Base-by-base conservation (phyloP, 2,329 filamentous ascomycete species). In the Fusarium avenaceum region DNA sequence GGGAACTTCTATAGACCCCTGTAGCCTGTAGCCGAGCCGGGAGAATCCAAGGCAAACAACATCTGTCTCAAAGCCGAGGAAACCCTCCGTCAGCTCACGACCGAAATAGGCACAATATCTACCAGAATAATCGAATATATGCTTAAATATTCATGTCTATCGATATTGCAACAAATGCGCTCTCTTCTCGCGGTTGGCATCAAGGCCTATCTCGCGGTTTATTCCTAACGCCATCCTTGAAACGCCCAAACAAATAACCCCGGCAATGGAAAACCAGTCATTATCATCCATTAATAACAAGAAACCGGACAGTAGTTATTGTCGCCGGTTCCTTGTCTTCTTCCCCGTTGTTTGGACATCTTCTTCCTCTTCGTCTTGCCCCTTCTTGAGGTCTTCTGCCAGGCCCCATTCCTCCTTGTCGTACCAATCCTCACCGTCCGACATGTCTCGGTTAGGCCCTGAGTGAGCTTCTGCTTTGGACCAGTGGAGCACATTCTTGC, bases 401-500 rank as follows among this genome's bases (percentile, higher is more conserved):
- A 96, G 77, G 0, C 87, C 87, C 92, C 92, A 95, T 79, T 93
- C 91, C 53, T 93, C 90, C 74, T 87, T 87, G 78, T 96, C 93
- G 75, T 94, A 94, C 91, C 92, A 96, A 76, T 96, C 93, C 81
- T 96, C 93, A 13, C 92, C 92, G 76, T 96, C 93, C 50, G 91
- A 94, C 89, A 96, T 89, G 77, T 94, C 92, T 49, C 89, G 78
- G 75, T 89, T 88, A 19, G 82, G 76, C 3, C 89, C 87, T 52
- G 83, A 84, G 73, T 95, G 92, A 22, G 86, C 92, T 79, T 95
- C 92, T 2, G 92, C 90, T 76, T 93, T 93, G 69, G 89, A 86
- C 90, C 91, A 94, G 70, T 87, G 86, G 75, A 90, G 85, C 4
- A 96, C 91, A 20, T 89, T 86, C 72, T 87, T 88, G 28, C 92